These are phyloP conservation scores for Fraxinus angustifolia DNA, from an alignment of 305 asterid genomes.

Conservation along the genomic window DNA sequence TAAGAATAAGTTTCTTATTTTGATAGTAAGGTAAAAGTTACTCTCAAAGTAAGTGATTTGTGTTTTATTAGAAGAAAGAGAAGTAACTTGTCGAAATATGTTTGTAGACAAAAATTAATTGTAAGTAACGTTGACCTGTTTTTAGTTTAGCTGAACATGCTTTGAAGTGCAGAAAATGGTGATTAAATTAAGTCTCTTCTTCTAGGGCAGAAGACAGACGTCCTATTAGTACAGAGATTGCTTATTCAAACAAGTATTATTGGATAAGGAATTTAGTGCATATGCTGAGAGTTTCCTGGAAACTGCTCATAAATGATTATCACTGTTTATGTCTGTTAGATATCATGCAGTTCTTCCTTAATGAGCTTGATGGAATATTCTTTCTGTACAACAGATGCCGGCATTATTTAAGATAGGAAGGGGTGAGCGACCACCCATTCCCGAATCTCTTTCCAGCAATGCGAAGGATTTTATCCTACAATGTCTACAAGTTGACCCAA, in stretches of 20 bases:
- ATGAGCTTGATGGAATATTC: conserved; percentile 20
- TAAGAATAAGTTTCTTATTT: background rate
- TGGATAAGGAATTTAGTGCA: background rate
- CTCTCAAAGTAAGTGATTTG: background rate
- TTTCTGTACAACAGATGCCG: conserved; percentile 40
- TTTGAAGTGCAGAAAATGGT: background rate
- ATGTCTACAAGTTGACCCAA: conserved; percentile 76
- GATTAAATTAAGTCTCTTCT: background rate
- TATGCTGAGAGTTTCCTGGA: background rate
- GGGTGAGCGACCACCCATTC: conserved; percentile 73
- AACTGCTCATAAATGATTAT: background rate
- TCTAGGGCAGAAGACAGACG: background rate
- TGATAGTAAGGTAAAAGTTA: background rate
- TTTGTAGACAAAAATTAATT: background rate
- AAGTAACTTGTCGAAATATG: background rate
- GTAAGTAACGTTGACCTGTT: background rate
- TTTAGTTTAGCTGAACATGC: background rate
- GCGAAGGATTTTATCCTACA: conserved; percentile 64
- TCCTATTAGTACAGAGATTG: background rate
- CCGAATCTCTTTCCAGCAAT: conserved; percentile 64
- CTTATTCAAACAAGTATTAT: background rate
- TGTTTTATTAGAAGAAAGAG: background rate
- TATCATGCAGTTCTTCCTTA: background rate
- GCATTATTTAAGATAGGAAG: conserved; percentile 71
- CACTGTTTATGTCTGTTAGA: background rate